A percentile compares a stretch with the other conserved stretches of the same genome.
Evolutionary conservation across 345 rosid species (phyloP).

Genomic region (Psidium friedrichsthalianum): DNA sequence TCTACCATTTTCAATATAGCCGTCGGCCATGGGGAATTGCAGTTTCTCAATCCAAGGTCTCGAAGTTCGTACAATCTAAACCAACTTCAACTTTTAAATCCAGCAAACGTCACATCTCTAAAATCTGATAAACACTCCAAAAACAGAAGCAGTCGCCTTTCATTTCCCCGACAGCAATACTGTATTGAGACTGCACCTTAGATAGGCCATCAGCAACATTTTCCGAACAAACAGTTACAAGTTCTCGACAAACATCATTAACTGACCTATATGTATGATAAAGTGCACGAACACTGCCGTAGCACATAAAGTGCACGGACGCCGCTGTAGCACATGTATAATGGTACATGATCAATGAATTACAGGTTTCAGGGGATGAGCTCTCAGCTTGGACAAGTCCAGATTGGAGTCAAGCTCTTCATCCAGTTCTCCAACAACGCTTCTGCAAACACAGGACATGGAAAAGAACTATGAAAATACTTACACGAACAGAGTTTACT

Average conservation of each 20-base stretch:
- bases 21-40: neutral
- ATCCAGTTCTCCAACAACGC: conserved; percentile 88
- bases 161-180: neutral
- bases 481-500: neutral
- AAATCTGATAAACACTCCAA: neutral
- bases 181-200: neutral
- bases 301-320: neutral
- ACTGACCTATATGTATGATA: neutral
- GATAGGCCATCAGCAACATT: neutral
- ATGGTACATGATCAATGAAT: conserved; percentile 41
- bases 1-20: too few relatives aligned
- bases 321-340: neutral
- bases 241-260: neutral
- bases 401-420: conserved; percentile 82
- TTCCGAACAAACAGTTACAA: neutral
- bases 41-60: neutral
- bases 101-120: neutral
- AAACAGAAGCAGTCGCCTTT: neutral
- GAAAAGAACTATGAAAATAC: neutral
- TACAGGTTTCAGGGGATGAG: conserved; percentile 93
- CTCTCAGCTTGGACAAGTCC: conserved; percentile 75
- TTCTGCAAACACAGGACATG: conserved; percentile 36
- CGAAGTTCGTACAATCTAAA: neutral
- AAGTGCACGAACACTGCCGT: neutral
- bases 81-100: too few relatives aligned